Evolutionary conservation across 1,284 basidiomycete species (phyloP).

Genomic region (Inonotus obliquus): DNA sequence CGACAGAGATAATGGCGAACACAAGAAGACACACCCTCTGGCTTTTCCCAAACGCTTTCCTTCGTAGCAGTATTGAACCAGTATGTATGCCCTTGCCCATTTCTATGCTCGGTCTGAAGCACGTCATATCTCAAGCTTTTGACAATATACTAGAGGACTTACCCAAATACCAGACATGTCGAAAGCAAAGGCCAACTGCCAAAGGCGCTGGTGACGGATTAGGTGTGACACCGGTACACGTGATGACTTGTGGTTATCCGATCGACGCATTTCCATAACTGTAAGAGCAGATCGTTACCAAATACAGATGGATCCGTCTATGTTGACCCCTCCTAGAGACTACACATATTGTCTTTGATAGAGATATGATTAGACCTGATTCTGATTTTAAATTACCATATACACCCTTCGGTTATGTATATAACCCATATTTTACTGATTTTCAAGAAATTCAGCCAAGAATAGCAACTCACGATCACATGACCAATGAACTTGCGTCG

Average conservation of each 20-base stretch:
- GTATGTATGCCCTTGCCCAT: slow-evolving; percentile 81
- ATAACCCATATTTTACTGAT: not conserved
- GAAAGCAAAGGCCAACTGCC: too few relatives aligned
- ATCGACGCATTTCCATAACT: not conserved
- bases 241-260: too few relatives aligned
- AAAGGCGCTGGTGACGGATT: too few relatives aligned
- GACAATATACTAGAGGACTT: not conserved
- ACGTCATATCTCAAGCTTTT: not conserved
- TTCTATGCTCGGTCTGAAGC: slow-evolving; percentile 35
- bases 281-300: too few relatives aligned
- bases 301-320: too few relatives aligned
- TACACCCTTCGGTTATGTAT: not conserved
- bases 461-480: slow-evolving; percentile 1
- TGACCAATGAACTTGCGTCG: too few relatives aligned
- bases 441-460: not conserved
- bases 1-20: not conserved
- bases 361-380: too few relatives aligned
- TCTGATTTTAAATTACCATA: too few relatives aligned
- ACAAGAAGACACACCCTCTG: slow-evolving; percentile 53
- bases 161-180: slow-evolving; percentile 18
- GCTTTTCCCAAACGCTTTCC: slow-evolving; percentile 86
- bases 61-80: slow-evolving; percentile 79
- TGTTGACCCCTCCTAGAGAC: too few relatives aligned
- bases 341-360: too few relatives aligned
- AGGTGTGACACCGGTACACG: too few relatives aligned